Evolutionary conservation across 371 early-diverging fungal genomes (phyloP), one percentile per base, ranked within the genome.

Genomic region (Rhizopus arrhizus): DNA sequence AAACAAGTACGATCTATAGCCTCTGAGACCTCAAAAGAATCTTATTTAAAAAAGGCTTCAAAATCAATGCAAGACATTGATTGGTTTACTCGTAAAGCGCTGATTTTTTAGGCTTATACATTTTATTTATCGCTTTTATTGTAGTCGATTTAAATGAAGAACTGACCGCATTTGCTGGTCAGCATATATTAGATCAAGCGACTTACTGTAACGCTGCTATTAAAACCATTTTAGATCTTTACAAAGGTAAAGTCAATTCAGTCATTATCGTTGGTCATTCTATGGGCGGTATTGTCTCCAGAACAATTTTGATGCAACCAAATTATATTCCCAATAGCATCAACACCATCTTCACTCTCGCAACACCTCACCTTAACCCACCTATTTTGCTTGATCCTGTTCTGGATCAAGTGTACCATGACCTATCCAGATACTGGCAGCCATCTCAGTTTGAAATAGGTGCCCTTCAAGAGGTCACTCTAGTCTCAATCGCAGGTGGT

Each of bases 201-300:
- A 78, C 82, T 32, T 85, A 79, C 68, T 75, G 85, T 47, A 95
- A 93, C 75, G 86, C 89, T 33, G 94, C 85, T 3, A 91, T 96
- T 50, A 52, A 69, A 34, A 82, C 83, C 61, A 91, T 96, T 29
- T 66, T 90, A 8, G 76, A 82, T 1, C 65, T 85, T 10, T 91
- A 91, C 40, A 13, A 45, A 29, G 48, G 48, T 10, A 22, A 12
- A 15, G n/a, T 36, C 10, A 10, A 35, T 3, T 87, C 92, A 3
- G 95, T 97, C 11, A 63, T 92, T 12, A 69, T 97, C 16, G 74
- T 97, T 31, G 96, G 92, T 4, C 98, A 97, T 65, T 95, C 95
- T 6, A 97, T 97, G 97, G 98, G 98, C 29, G 98, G 98, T 6
- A 78, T 97, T 31, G 95, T 97, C 3, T 95, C 95, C 2, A 75